Evolutionary conservation across 139 green algal species (phyloP), one percentile per base, ranked within the genome.

Genomic region (Protoeuglena noctilucae): DNA sequence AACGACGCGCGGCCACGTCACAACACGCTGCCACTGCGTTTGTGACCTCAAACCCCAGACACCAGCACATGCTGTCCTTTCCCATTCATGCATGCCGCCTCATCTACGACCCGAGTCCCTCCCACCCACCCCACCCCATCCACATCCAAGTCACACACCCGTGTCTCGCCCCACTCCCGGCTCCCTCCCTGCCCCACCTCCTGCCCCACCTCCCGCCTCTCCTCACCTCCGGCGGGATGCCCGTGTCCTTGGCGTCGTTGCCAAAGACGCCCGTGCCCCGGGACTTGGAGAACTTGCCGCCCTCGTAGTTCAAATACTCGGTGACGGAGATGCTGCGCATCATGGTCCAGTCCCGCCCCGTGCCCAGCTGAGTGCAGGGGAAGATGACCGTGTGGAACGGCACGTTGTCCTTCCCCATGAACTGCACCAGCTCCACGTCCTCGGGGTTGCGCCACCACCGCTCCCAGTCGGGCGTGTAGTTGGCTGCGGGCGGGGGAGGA

Each of bases 331-430:
- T 96, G 60, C 55, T 77, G 40, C 72, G 74, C 89, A 97, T 96
- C 70, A 96, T 78, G 12, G 89, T 96, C 43, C 43, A 47, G n/a
- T 17, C 53, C 17, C 46, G 28, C 34, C 53, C 40, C 0, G 80
- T 83, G 51, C 75, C 79, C 23, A 96, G 70, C 50, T 93, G 77
- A 2, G 76, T 92, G 54, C 79, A 81, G 16, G 89, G 89, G 72
- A 97, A 97, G 75, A 95, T 94, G 57, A 97, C 82, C 25, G 89
- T 97, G 73, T 97, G 89, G 72, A 97, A 97, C 29, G 89, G 87
- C 50, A 96, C 79, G 62, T 97, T 97, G 77, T 97, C 89, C 71
- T 97, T 97, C 63, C 89, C 89, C 89, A 97, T 97, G 68, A 97
- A 97, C 73, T 97, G 89, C 19, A 96, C 85, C 58, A 96, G 68